These are phyloP conservation scores for Phyllosticta paracitricarpa DNA, from an alignment of 2,329 filamentous ascomycete genomes.

Conservation along the genomic window DNA sequence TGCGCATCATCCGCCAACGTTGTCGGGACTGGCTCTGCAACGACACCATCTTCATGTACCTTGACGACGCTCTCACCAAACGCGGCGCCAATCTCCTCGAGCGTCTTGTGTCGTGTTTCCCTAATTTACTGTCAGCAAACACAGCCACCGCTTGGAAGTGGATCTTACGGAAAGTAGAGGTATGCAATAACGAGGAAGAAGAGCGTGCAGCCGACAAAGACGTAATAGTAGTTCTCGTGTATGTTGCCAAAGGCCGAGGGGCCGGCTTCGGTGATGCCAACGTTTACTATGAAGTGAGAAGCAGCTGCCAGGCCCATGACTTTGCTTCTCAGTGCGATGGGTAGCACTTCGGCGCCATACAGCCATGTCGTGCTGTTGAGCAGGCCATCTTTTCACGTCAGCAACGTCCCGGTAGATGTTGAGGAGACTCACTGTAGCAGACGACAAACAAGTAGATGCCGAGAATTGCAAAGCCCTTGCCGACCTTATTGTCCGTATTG, in stretches of 20 bases:
- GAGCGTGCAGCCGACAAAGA: constrained; percentile 44
- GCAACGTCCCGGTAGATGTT: constrained; percentile 28
- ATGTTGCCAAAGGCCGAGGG: constrained; percentile 49
- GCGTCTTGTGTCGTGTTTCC: neutral
- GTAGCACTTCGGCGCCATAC: constrained; percentile 47
- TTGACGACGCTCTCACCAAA: constrained; percentile 24
- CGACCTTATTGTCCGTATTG: constrained; percentile 43
- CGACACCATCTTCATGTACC: constrained; percentile 18
- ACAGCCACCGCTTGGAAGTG: constrained; percentile 15
- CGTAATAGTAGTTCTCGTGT: constrained; percentile 51
- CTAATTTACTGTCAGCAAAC: neutral
- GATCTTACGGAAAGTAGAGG: constrained; percentile 43
- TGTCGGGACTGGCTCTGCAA: neutral
- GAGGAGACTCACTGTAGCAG: constrained; percentile 37
- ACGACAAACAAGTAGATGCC: constrained; percentile 51
- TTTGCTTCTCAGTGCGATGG: constrained; percentile 43
- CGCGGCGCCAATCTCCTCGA: constrained; percentile 5
- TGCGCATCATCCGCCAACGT: neutral
- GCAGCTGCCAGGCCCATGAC: constrained; percentile 47
- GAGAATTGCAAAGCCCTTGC: constrained; percentile 50
- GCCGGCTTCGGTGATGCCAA: constrained; percentile 19
- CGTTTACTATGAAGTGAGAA: constrained; percentile 25
- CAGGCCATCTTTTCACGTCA: constrained; percentile 16
- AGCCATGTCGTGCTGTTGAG: constrained; percentile 47
- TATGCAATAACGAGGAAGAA: constrained; percentile 45